Base-by-base conservation (phyloP, 805 yeast species). In the Candida corydali region DNA sequence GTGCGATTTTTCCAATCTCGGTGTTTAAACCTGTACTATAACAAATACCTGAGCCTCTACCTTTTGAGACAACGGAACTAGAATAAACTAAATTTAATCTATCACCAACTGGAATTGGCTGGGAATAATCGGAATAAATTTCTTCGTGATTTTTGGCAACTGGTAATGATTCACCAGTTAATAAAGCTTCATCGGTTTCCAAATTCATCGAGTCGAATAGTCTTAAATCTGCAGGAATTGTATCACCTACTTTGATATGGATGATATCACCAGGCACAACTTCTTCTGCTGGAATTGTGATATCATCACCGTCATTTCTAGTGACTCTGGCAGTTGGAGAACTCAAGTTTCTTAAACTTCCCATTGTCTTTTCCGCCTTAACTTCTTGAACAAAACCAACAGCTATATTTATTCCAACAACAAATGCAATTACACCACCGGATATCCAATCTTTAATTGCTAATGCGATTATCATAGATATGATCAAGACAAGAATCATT, bases 301-400 rank as follows among this genome's bases (percentile, higher is more conserved):
- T 15, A 34, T 57, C 51, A 26, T 57, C 55, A 17, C 76, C 76
- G n/a, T 30, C 34, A 30, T 62, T 52, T 44, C 78, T 59, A 9
- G 69, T 41, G 1, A 67, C 76, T 39, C 62, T 59, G 2, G 75
- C 77, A 22, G 69, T 66, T 4, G 75, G 67, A 6, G 74, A 65
- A 18, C 73, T 53, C 38, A 73, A 68, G 18, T 65, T 63, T 37
- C 67, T 59, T 43, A 73, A 56, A 5, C 76, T 73, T 7, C 74
- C 65, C 59, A 73, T 73, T 4, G 77, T 74, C 26, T 67, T 57
- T 45, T 73, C 78, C 8, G 78, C 78, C 32, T 70, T 64, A 14
- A 63, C 53, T 46, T 73, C 78, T 47, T 73, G 77, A 25, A 70
- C 59, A 26, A 71, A 74, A 12, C 78, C 78, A 14, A 73, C 74